Base-by-base conservation (phyloP, 331 rosid species). In the Quercus lobata region DNA sequence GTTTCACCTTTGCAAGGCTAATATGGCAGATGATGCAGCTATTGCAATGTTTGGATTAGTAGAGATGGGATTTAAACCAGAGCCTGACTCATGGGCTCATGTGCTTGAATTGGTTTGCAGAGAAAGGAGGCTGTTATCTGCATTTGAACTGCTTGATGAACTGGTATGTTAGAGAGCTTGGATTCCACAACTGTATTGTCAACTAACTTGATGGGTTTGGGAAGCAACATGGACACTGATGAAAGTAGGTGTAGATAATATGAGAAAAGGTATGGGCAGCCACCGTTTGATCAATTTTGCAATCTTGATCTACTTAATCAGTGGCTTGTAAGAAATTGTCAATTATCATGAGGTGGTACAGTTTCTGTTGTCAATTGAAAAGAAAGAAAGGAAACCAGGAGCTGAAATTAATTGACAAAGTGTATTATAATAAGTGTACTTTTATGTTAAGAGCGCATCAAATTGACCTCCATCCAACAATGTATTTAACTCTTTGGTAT, bases 11-110 rank as follows among this genome's bases (percentile, higher is more conserved):
- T 90, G 97, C 79, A 80, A 85, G 73, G 92, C 88, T 5, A 91
- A 90, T 54, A 90, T 90, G 97, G 88, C 58, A 17, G 89, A 86
- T 53, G 91, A 78, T 78, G 97, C 96, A 52, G 87, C 80, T 55
- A 21, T 29, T 65, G 87, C 91, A 62, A 81, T 93, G 60, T 72
- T 87, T 81, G 89, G 79, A 77, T 86, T 95, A 84, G 69, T 87
- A 61, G 94, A 87, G 61, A 83, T 82, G 92, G 97, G 97, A 17
- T 90, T 95, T 79, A 87, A 78, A 81, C 97, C 97, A 25, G 82
- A 73, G 44, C 88, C 76, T 76, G 90, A 88, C 66, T 84, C 94
- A 22, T 95, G 97, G 97, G 84, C 73, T 29, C 49, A 83, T 77
- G 73, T 93, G 84, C 80, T 95, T 52, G 92, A 87, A 41, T 71